Base-by-base conservation (phyloP, 1,139 yeast species). In the Kodamaea anthophila region DNA sequence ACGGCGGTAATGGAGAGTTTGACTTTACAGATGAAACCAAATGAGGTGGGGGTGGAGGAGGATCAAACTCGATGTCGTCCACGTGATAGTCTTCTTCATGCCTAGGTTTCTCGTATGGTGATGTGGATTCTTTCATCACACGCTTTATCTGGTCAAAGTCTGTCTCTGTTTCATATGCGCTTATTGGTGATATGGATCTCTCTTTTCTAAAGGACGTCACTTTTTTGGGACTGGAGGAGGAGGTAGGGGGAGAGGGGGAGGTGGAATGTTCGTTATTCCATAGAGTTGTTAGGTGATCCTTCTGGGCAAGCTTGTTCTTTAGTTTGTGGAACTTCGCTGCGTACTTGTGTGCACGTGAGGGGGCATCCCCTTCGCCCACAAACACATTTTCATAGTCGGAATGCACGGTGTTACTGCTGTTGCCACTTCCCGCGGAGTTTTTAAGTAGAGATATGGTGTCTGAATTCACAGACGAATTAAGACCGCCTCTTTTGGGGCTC, bases 271-370 rank as follows among this genome's bases (percentile, higher is more conserved):
- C 38, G 5, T 31, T 12, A 4, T 32, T 27, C 49, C 61, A 59
- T 8, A 57, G 31, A 4, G 46, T 38, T 5, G 55, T 44, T 15
- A 61, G 49, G 4, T 68, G 60, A 31, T 64, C 70, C 39, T 56
- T 61, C n/a, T 55, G 41, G 32, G 50, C 55, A 34, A 64, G 55
- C 37, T 55, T 60, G 26, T 39, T 44, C 33, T 53, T 60, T 24
- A 65, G 41, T 42, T 54, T 60, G 33, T 46, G 44, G 33, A 65
- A 49, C 30, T 57, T 59, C 15, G 43, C 38, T 7, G 45, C 42
- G 32, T 51, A 52, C 31, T 53, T 56, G 24, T 47, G 47, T 9
- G 46, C 34, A 5, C 48, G 44, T 26, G 43, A 42, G 12, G 31
- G 22, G 8, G 26, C 29, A 4, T 33, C 35, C 5, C 37, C 35